Evolutionary conservation across 352 stramenopile genomes (phyloP).

Genomic region (Blastocystis hominis): DNA sequence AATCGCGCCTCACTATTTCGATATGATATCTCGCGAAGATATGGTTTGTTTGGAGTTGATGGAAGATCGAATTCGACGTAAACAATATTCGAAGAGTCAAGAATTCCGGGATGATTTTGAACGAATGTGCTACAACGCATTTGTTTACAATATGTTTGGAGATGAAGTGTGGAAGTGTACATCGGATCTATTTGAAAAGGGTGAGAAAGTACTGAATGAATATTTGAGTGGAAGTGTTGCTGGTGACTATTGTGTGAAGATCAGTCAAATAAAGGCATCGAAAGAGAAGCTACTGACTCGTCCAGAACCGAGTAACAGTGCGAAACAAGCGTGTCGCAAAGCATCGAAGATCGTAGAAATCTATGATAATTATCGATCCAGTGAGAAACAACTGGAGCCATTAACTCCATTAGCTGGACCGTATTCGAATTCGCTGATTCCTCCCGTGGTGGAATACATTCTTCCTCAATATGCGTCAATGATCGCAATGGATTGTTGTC

Average conservation of each 20-base stretch:
- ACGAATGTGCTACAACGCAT: conserved; percentile 1
- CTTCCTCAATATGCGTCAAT: neutral
- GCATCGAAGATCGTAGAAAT: conserved; percentile 28
- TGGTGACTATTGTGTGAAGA: neutral
- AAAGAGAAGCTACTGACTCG: neutral
- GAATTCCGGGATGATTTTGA: conserved; percentile 19
- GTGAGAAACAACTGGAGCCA: neutral
- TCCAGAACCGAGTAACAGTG: neutral
- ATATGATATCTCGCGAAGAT: neutral
- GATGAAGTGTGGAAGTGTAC: conserved; percentile 25
- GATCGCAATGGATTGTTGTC: neutral
- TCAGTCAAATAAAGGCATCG: neutral
- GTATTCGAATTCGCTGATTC: neutral
- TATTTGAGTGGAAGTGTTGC: neutral
- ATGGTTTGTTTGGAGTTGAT: conserved; percentile 4
- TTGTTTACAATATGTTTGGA: conserved; percentile 2
- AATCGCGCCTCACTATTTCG: conserved; percentile 19
- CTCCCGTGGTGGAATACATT: neutral
- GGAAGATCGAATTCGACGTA: neutral
- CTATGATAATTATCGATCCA: too few relatives aligned
- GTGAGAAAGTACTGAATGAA: neutral
- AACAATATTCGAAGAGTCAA: neutral
- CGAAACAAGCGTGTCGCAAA: neutral
- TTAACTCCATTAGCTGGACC: neutral
- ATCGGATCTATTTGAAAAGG: neutral